Base-by-base conservation (phyloP, 1,284 basidiomycete genomes). In the Kwoniella shivajii region DNA sequence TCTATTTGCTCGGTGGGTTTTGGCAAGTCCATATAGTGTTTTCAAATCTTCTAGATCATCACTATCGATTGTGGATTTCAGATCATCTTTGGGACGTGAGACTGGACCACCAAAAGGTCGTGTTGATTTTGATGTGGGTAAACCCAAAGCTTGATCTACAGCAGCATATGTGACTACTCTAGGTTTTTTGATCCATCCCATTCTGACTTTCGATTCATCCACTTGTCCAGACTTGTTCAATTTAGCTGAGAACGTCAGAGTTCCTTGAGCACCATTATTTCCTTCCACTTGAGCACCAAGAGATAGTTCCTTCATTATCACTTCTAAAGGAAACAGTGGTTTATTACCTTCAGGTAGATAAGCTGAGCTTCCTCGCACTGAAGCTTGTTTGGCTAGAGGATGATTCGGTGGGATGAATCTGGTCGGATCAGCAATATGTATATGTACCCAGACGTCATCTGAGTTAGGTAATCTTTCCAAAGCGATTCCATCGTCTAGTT, bases 401-500 rank as follows among this genome's bases (percentile, higher is more conserved):
- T 92, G 86, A 0, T 81, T 82, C 0, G 86, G 87, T 16, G 85
- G 85, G n/a, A 99, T 79, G 56, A 87, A 71, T 1, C 88, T 81
- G 0, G 92, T 94, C 0, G 95, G 94, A 73, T 99, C 95, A 7
- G 96, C 95, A 53, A 99, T 83, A 72, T 99, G 95, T 18, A 89
- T 81, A 68, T 98, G 95, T 14, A 96, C 70, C 96, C 96, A 99
- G 50, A 80, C 68, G 56, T 79, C 80, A 16, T 81, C 83, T 2
- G 85, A 84, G 46, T 87, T 84, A 1, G 78, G 78, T 20, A 86
- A 80, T 1, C 77, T 65, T 62, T 94, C 89, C 45, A 98, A 72
- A 0, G 93, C 95, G 33, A 99, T 72, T 1, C 92, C 96, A 74
- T 99, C 96, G 69, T 99, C 96, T 27, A 99, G 83, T 74, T 99